These are phyloP conservation scores for Aspergillus sp. DNA, from an alignment of 2,329 filamentous ascomycete genomes.

Conservation along the genomic window DNA sequence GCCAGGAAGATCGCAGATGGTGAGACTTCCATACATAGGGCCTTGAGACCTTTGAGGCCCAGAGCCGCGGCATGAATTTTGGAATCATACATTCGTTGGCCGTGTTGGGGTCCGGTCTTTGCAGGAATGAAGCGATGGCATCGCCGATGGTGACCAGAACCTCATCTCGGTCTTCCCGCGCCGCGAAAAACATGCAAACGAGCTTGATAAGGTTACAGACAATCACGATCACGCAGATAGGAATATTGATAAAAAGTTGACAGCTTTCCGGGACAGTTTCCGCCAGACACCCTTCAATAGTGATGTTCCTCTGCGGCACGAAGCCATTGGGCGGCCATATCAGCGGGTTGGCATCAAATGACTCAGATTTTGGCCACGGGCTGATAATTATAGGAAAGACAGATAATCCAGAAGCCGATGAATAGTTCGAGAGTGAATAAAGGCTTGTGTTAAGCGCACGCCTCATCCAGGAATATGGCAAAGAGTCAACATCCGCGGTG, in stretches of 20 bases:
- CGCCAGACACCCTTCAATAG: background rate
- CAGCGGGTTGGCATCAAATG: background rate
- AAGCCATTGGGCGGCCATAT: background rate
- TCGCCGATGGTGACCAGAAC: slow-evolving; percentile 24
- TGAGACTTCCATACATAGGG: background rate
- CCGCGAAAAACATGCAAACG: slow-evolving; percentile 1
- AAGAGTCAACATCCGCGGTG: too few species aligned
- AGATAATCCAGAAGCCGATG: too few species aligned
- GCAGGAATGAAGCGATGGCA: slow-evolving; percentile 30
- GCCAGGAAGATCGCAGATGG: background rate
- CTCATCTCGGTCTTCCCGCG: background rate
- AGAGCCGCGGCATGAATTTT: background rate
- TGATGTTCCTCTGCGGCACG: background rate
- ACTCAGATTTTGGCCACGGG: background rate
- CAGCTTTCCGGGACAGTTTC: background rate
- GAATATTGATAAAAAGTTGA: slow-evolving; percentile 1
- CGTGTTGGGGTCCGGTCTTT: slow-evolving; percentile 16
- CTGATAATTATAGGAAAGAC: background rate
- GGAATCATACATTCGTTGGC: background rate
- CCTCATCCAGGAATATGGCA: too few species aligned
- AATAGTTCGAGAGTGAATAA: too few species aligned
- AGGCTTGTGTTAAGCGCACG: too few species aligned
- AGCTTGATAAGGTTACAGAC: slow-evolving; percentile 3
- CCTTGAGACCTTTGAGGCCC: background rate
- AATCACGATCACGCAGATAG: slow-evolving; percentile 1